Percentiles rank a stretch among this genome's conserved stretches.
phyloP scores from a whole-genome alignment of 2,329 filamentous ascomycete genomes.

The Ophiostoma sp. region DNA sequence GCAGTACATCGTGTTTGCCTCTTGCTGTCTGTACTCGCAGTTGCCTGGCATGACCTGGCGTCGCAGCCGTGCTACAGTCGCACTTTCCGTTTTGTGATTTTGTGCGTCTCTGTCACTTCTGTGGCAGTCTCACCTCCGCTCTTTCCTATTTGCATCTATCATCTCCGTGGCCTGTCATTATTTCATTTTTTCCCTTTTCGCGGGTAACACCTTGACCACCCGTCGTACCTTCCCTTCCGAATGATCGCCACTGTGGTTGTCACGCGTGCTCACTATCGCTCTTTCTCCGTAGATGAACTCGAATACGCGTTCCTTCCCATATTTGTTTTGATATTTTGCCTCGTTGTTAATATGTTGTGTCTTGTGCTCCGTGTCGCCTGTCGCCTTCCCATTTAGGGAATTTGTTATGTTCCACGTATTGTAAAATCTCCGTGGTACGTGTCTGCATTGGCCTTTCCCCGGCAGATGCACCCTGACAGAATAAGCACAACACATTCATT shows the following conservation, averaged over 20 bases:
- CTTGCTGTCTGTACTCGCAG: not conserved
- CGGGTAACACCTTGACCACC: not conserved
- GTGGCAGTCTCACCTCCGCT: not conserved
- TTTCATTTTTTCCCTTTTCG: not conserved
- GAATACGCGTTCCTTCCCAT: not conserved
- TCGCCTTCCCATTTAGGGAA: conserved; percentile 2
- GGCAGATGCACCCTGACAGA: not conserved
- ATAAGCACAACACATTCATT: not conserved
- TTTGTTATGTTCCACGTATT: not conserved
- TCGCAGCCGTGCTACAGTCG: conserved; percentile 4
- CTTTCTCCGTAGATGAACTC: not conserved
- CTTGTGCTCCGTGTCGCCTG: not conserved
- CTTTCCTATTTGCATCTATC: not conserved
- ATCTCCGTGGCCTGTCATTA: not conserved
- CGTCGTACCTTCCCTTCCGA: conserved; percentile 1
- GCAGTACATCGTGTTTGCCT: not conserved
- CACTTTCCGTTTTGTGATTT: not conserved
- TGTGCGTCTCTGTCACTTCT: not conserved
- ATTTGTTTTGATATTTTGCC: not conserved
- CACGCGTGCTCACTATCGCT: not conserved
- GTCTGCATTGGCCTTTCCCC: not conserved
- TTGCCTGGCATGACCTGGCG: conserved; percentile 4
- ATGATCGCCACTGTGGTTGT: not conserved
- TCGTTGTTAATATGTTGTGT: not conserved
- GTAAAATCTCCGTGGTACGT: not conserved